Evolutionary conservation across 2,329 filamentous ascomycete genomes (phyloP).

Genomic region (Penicillium sp.): DNA sequence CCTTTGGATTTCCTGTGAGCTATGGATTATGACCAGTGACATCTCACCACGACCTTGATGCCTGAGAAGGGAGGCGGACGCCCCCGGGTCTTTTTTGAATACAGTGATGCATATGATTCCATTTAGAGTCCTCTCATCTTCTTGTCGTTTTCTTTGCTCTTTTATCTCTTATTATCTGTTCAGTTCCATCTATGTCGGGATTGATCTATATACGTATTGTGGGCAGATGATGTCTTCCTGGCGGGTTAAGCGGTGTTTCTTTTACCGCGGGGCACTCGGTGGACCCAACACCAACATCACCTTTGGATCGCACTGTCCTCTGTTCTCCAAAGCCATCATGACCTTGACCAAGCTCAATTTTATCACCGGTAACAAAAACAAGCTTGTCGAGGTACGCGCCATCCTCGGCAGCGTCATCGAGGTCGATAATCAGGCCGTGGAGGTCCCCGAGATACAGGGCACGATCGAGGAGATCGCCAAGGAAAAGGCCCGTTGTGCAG

Average conservation of each 20-base stretch:
- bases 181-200: background rate
- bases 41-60: conserved; percentile 18
- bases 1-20: conserved; percentile 19
- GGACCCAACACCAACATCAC: background rate
- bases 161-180: conserved; percentile 52
- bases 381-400: conserved; percentile 79
- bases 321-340: conserved; percentile 33
- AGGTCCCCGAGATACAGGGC: conserved; percentile 86
- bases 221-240: too few species aligned
- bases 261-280: conserved; percentile 3
- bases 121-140: conserved; percentile 1
- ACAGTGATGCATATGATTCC: conserved; percentile 23
- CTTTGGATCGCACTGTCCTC: background rate
- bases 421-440: conserved; percentile 67
- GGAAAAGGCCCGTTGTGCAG: conserved; percentile 80
- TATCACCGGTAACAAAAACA: conserved; percentile 94
- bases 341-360: conserved; percentile 65
- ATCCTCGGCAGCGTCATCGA: conserved; percentile 71
- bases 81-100: conserved; percentile 15
- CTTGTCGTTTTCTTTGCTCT: background rate
- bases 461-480: conserved; percentile 83
- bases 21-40: conserved; percentile 25
- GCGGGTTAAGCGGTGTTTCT: background rate
- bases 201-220: too few species aligned
- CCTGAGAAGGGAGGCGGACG: conserved; percentile 4